A percentile compares a stretch with the other conserved stretches of the same genome.
These are phyloP conservation scores for Wickerhamiella nectarea DNA, from an alignment of 805 yeast genomes.

Conservation along the genomic window DNA sequence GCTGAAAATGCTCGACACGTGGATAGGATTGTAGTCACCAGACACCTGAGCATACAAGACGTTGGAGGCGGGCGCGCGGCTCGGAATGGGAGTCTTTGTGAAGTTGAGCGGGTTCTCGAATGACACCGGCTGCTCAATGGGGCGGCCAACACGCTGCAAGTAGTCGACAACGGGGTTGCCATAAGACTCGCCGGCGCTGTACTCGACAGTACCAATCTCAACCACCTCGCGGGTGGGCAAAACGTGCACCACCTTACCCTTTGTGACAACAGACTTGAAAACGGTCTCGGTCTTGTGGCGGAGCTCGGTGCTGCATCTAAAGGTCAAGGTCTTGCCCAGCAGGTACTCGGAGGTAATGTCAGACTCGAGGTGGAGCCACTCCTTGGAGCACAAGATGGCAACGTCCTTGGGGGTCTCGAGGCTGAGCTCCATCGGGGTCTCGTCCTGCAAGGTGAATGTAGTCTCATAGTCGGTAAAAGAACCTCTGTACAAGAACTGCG, in stretches of 20 bases:
- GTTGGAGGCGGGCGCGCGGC: conserved; percentile 85
- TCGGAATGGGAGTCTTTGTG: conserved; percentile 32
- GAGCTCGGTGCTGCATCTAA: conserved; percentile 77
- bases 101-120: conserved; percentile 87
- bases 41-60: conserved; percentile 95
- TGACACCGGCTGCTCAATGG: conserved; percentile 85
- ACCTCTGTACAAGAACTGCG: conserved; percentile 96
- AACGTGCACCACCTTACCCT: conserved; percentile 76
- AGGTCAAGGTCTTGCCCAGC: conserved; percentile 66
- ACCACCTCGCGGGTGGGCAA: conserved; percentile 81
- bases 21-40: conserved; percentile 97
- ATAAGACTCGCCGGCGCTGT: conserved; percentile 81
- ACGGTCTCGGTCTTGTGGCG: conserved; percentile 64
- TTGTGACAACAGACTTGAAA: conserved; percentile 66
- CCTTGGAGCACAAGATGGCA: conserved; percentile 87
- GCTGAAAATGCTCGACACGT: conserved; percentile 90
- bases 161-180: conserved; percentile 98
- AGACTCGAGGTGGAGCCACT: conserved; percentile 82
- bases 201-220: conserved; percentile 70
- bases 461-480: conserved; percentile 73
- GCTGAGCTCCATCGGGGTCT: conserved; percentile 71
- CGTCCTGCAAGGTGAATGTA: conserved; percentile 78
- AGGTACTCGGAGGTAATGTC: conserved; percentile 45
- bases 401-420: conserved; percentile 71
- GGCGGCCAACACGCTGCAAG: conserved; percentile 77